Conservation (phyloP, 176 grass and related monocot genomes). For the Dendrocalamus sinicus region DNA sequence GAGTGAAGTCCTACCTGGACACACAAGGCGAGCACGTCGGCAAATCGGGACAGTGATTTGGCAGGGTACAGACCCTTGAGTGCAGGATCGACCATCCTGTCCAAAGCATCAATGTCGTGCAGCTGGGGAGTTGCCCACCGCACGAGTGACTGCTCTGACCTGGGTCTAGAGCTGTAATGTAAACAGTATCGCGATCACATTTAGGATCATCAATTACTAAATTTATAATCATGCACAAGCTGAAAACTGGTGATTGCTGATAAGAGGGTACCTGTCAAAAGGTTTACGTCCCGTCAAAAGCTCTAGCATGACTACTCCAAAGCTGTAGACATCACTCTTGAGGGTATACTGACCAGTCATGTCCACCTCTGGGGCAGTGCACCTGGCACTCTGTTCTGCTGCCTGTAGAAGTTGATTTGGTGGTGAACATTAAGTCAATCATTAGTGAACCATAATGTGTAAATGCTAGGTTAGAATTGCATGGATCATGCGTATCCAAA, state of each 20-base stretch:
- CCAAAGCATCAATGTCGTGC: slow-evolving; percentile 81
- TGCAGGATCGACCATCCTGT: slow-evolving; percentile 75
- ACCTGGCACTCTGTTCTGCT: slow-evolving; percentile 69
- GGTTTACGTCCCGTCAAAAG: slow-evolving; percentile 86
- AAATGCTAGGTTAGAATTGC: slow-evolving; percentile 1
- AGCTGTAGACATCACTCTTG: slow-evolving; percentile 95
- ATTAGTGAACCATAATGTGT: slow-evolving; percentile 18
- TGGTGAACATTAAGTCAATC: not conserved
- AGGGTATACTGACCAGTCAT: slow-evolving; percentile 86
- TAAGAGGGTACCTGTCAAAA: slow-evolving; percentile 69
- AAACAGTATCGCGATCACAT: not conserved
- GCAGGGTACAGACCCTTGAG: slow-evolving; percentile 78
- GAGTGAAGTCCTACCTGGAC: slow-evolving; percentile 61
- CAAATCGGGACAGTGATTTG: slow-evolving; percentile 80
- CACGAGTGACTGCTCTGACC: slow-evolving; percentile 70
- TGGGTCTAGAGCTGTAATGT: slow-evolving; percentile 52
- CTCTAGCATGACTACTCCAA: slow-evolving; percentile 97
- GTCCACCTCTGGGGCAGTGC: slow-evolving; percentile 77
- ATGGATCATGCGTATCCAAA: slow-evolving; percentile 16
- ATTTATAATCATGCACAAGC: not conserved
- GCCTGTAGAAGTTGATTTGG: slow-evolving; percentile 59
- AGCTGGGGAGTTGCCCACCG: slow-evolving; percentile 75
- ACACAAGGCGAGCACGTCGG: slow-evolving; percentile 70
- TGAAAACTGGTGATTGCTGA: not conserved
- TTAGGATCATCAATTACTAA: slow-evolving; percentile 19